A percentile compares a stretch with the other conserved stretches of the same genome.
phyloP scores from a whole-genome alignment of 306 rosid genomes.

The Lathyrus sativus region DNA sequence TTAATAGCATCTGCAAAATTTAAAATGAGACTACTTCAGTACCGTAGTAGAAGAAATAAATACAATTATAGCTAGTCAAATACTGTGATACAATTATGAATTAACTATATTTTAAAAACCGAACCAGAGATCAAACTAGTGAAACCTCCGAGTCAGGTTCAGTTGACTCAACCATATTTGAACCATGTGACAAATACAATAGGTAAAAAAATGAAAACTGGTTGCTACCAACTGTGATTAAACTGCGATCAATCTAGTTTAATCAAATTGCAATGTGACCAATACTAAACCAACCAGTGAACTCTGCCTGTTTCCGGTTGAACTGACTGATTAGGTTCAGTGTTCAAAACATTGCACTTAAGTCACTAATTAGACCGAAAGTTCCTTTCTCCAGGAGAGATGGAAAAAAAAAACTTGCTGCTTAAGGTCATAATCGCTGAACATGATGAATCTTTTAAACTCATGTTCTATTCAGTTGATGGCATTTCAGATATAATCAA shows the following conservation, averaged over 20 bases:
- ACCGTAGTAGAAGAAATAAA: constrained; percentile 31
- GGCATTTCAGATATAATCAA: constrained; percentile 30
- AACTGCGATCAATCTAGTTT: too few relatives aligned
- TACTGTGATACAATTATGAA: too few relatives aligned
- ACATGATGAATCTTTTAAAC: constrained; percentile 1
- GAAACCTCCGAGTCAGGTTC: too few relatives aligned
- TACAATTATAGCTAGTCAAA: background rate
- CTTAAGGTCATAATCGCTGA: constrained; percentile 10
- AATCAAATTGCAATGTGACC: background rate
- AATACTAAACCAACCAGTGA: background rate
- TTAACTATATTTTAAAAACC: too few relatives aligned
- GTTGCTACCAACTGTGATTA: too few relatives aligned
- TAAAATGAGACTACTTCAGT: constrained; percentile 31
- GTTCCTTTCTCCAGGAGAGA: constrained; percentile 28
- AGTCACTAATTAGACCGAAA: constrained; percentile 1
- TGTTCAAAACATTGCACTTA: background rate
- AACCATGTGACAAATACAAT: too few relatives aligned
- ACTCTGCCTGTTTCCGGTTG: background rate
- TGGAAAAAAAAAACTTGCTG: background rate
- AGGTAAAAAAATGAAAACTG: too few relatives aligned
- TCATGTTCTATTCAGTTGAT: background rate
- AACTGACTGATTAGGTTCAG: background rate
- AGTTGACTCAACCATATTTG: too few relatives aligned
- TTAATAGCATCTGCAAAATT: constrained; percentile 72
- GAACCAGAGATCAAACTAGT: too few relatives aligned